A percentile compares a stretch with the other conserved stretches of the same genome.
Evolutionary conservation across 139 green algal genomes (phyloP).

Genomic region (Chlamydomonas sp.): DNA sequence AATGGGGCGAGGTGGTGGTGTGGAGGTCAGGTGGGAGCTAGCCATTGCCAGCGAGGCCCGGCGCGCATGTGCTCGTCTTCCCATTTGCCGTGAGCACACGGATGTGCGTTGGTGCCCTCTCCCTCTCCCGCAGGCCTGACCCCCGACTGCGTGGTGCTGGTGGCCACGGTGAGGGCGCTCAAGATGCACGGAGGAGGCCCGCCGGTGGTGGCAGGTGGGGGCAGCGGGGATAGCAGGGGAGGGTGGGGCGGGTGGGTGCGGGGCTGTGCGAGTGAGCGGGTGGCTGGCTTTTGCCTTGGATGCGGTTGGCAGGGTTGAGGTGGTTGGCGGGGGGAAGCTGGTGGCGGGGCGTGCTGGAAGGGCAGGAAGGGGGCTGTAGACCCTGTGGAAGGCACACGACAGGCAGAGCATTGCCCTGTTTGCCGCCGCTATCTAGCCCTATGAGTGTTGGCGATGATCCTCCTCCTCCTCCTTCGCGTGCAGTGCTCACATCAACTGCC

Average conservation of each 20-base stretch:
- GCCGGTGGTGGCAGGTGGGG: slow-evolving; percentile 69
- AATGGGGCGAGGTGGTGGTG: too few relatives aligned
- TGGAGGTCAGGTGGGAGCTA: too few relatives aligned
- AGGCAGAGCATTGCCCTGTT: not conserved
- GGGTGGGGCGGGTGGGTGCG: not conserved
- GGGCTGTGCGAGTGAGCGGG: too few relatives aligned
- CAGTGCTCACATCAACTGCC: not conserved
- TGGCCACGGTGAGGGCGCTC: slow-evolving; percentile 95
- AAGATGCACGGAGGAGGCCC: slow-evolving; percentile 95
- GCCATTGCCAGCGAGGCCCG: too few relatives aligned
- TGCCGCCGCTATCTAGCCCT: too few relatives aligned
- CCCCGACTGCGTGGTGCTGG: slow-evolving; percentile 88
- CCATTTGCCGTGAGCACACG: too few relatives aligned
- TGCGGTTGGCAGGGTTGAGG: too few relatives aligned
- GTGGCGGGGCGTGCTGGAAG: not conserved
- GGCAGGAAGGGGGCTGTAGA: not conserved
- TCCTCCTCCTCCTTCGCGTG: not conserved
- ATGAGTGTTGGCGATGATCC: too few relatives aligned
- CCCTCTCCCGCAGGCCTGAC: slow-evolving; percentile 32
- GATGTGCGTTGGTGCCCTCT: not conserved
- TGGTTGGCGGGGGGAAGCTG: too few relatives aligned
- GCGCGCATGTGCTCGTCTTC: too few relatives aligned
- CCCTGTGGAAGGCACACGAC: not conserved
- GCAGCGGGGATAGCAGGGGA: not conserved
- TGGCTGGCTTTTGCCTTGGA: too few relatives aligned